Evolutionary conservation across 2,329 filamentous ascomycete genomes (phyloP).

Genomic region (Colletotrichum sp.): DNA sequence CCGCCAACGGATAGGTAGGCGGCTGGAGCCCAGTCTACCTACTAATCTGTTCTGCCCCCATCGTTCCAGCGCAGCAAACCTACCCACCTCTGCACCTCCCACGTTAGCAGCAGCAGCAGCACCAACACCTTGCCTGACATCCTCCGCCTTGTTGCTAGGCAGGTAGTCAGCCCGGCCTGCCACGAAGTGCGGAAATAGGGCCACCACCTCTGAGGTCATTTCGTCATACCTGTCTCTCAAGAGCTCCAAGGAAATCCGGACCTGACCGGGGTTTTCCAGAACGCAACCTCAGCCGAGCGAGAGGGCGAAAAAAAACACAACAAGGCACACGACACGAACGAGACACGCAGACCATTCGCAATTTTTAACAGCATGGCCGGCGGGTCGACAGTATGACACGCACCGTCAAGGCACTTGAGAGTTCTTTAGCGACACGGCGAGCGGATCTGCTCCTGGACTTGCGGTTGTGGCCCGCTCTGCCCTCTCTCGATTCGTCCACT

Average conservation of each 20-base stretch:
- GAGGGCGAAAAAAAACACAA: not conserved
- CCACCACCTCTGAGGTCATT: not conserved
- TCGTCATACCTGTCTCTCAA: slow-evolving; percentile 1
- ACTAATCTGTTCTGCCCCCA: too few species aligned
- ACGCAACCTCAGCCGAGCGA: not conserved
- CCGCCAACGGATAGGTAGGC: not conserved
- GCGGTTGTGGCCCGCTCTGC: slow-evolving; percentile 17
- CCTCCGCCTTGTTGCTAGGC: not conserved
- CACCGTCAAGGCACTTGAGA: not conserved
- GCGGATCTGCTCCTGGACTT: slow-evolving; percentile 4
- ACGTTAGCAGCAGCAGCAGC: not conserved
- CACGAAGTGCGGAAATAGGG: not conserved
- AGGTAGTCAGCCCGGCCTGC: not conserved
- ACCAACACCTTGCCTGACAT: not conserved
- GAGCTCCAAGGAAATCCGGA: not conserved
- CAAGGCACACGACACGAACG: not conserved
- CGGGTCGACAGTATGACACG: slow-evolving; percentile 18
- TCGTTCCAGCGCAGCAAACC: not conserved
- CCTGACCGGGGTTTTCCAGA: not conserved
- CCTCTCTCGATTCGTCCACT: slow-evolving; percentile 17
- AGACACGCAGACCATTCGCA: too few species aligned
- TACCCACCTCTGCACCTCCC: not conserved
- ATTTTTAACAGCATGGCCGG: slow-evolving; percentile 4
- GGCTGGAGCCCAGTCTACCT: too few species aligned
- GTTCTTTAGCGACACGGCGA: slow-evolving; percentile 13